Evolutionary conservation across 2,329 filamentous ascomycete genomes (phyloP).

Genomic region (Colletotrichum lupini): DNA sequence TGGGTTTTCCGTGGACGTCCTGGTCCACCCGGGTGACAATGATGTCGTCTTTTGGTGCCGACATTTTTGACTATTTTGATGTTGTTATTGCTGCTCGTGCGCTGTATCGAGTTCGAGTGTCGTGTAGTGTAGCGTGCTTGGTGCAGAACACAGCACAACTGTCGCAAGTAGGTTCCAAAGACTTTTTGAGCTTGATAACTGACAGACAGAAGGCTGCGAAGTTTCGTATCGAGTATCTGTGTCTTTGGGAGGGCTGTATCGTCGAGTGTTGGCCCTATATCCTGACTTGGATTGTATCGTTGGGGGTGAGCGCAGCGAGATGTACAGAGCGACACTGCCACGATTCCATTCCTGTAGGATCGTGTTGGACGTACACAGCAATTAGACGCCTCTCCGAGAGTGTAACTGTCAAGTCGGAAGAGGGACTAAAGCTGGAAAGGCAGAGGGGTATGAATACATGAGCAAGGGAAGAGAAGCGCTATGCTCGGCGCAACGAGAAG

Average conservation of each 20-base stretch:
- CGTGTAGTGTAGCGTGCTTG: neutral
- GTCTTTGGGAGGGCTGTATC: neutral
- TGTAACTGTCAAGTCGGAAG: neutral
- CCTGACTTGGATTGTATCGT: neutral
- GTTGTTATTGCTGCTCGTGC: neutral
- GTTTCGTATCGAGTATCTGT: neutral
- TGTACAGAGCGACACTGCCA: constrained; percentile 15
- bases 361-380: neutral
- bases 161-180: neutral
- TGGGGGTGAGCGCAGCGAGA: constrained; percentile 3
- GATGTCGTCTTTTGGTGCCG: constrained; percentile 28
- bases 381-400: neutral
- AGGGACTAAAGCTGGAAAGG: neutral
- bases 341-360: constrained; percentile 30
- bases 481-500: neutral
- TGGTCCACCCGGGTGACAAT: constrained; percentile 32
- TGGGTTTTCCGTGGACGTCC: constrained; percentile 14
- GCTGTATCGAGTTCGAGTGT: neutral
- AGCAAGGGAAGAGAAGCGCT: neutral
- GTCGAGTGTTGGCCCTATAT: constrained; percentile 16
- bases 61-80: constrained; percentile 8
- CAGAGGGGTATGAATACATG: neutral
- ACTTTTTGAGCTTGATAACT: neutral
- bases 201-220: neutral
- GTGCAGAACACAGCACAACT: neutral